Base-by-base conservation (phyloP, 1,284 basidiomycete genomes). In the Marasmius fiardii region DNA sequence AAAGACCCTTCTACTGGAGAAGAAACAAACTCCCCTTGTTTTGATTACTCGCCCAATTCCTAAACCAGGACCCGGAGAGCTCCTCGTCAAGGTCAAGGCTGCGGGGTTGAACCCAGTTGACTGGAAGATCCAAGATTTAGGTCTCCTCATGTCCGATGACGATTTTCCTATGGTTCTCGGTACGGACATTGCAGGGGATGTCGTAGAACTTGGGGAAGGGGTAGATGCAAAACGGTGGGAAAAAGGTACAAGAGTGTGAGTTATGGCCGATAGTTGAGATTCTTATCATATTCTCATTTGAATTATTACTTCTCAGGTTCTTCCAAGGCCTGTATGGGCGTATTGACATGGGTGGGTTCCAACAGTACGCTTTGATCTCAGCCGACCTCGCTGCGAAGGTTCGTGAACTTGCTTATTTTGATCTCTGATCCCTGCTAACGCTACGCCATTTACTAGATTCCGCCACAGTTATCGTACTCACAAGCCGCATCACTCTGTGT, bases 171-270 rank as follows among this genome's bases (percentile, higher is more conserved):
- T 73, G 11, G 67, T 81, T 5, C 65, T 83, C 10, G 87, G 87
- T 3, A 73, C 70, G 18, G 87, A 90, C 62, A 77, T 76, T 51
- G 76, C 79, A 26, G 87, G 87, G 12, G 69, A 75, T 3, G 77
- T 88, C 18, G 77, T 77, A 24, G 71, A 74, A 47, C 65, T 86
- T 34, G 85, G 84, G 3, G 71, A 73, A 49, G 78, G 73, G 0
- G 82, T 85, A 16, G 70, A 71, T n/a, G 47, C 24, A 16, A 26
- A 1, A 67, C 70, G 39, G 73, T 83, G 62, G 68, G 70, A 48
- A 74, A 78, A 39, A 85, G 85, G 1, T 82, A 88, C 64, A 72
- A 49, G 76, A 64, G 80, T n/a, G n/a, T n/a, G n/a, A n/a, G n/a
- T n/a, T n/a, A n/a, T n/a, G n/a, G n/a, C n/a, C n/a, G n/a, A n/a